Conservation (phyloP, 2,329 filamentous ascomycete genomes). For the Aspergillus aculeatinus region DNA sequence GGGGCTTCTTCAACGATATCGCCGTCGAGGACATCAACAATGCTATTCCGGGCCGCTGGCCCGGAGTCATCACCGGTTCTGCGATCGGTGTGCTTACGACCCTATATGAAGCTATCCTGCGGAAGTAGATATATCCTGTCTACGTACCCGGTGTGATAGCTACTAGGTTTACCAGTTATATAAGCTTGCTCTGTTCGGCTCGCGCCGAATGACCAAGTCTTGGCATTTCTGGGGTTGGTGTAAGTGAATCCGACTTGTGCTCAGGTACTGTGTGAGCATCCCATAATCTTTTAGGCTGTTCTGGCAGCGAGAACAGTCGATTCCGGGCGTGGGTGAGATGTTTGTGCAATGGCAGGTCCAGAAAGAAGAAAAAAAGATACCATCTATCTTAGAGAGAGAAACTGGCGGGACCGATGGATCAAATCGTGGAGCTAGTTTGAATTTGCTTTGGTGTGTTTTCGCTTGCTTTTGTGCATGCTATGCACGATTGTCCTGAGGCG, state of each 20-base stretch:
- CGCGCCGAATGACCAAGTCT: not conserved
- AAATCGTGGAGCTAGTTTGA: not conserved
- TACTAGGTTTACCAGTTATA: not conserved
- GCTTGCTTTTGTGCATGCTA: not conserved
- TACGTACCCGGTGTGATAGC: not conserved
- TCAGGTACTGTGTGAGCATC: not conserved
- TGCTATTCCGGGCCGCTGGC: constrained; percentile 40
- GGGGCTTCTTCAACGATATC: constrained; percentile 35
- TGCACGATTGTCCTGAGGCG: not conserved
- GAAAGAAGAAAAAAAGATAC: not conserved
- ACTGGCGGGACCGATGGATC: not conserved
- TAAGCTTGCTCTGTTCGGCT: not conserved
- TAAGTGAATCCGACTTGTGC: not conserved
- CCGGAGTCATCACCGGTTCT: constrained; percentile 42
- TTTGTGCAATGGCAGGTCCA: not conserved
- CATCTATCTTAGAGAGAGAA: not conserved
- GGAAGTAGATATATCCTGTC: constrained; percentile 30
- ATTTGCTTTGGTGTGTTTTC: not conserved
- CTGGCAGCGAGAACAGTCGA: too few species aligned
- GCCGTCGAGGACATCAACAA: constrained; percentile 40
- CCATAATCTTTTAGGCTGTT: too few species aligned
- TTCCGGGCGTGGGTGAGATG: not conserved
- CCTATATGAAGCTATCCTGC: constrained; percentile 49
- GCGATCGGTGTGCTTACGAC: constrained; percentile 44
- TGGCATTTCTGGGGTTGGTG: not conserved